A percentile compares a stretch with the other conserved stretches of the same genome.
Evolutionary conservation across 305 asterid genomes (phyloP).

Genomic region (Vinca major): DNA sequence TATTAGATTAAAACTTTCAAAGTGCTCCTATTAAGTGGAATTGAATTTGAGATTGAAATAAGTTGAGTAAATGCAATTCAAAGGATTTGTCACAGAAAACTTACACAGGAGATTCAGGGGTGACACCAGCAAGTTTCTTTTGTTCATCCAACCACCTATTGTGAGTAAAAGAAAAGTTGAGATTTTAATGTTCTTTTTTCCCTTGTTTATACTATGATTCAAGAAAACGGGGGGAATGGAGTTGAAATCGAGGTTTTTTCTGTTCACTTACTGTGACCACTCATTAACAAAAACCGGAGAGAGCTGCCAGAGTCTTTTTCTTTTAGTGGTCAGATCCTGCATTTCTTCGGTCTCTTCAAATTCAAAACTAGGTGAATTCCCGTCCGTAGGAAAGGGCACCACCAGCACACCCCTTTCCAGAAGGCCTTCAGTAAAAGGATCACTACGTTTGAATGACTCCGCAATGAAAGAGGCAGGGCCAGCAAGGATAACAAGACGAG

Average conservation of each 20-base stretch:
- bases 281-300: constrained; percentile 49
- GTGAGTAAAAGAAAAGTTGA: constrained; percentile 12
- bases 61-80: background rate
- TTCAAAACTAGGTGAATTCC: constrained; percentile 42
- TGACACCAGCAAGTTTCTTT: constrained; percentile 67
- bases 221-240: background rate
- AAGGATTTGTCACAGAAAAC: constrained; percentile 18
- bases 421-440: constrained; percentile 59
- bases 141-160: constrained; percentile 90
- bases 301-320: constrained; percentile 85
- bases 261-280: constrained; percentile 65
- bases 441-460: constrained; percentile 59
- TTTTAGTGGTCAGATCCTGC: constrained; percentile 37
- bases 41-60: background rate
- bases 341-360: constrained; percentile 53
- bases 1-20: background rate
- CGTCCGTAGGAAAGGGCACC: constrained; percentile 71
- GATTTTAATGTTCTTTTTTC: background rate
- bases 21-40: background rate
- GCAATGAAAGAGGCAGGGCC: constrained; percentile 69
- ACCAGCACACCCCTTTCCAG: constrained; percentile 76
- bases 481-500: constrained; percentile 75
- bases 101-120: constrained; percentile 91
- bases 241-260: background rate
- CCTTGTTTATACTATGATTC: background rate